Conservation (phyloP, 2,329 filamentous ascomycete species). For the Sporothrix inflata region DNA sequence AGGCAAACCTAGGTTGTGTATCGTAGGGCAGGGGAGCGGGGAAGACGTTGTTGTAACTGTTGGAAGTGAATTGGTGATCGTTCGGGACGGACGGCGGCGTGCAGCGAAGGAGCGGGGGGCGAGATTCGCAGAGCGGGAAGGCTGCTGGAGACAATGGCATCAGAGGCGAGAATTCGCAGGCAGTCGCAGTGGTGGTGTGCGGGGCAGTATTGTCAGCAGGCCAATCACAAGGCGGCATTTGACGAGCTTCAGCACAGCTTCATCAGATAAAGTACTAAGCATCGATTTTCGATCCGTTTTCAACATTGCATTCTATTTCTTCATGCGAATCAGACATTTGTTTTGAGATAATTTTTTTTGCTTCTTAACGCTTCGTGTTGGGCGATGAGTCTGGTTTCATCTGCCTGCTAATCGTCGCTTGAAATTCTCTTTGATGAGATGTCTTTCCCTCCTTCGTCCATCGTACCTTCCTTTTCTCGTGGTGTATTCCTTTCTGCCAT, state of each 20-base stretch:
- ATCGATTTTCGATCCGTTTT: neutral
- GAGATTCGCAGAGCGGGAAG: neutral
- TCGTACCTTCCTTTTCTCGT: neutral
- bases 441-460: neutral
- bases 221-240: constrained; percentile 1
- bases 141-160: neutral
- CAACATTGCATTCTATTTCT: neutral
- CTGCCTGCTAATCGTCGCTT: neutral
- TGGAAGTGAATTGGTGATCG: neutral
- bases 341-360: neutral
- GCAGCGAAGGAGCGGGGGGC: neutral
- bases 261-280: neutral
- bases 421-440: neutral
- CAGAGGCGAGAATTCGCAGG: neutral
- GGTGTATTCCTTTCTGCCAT: neutral
- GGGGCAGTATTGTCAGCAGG: neutral
- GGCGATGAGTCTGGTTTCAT: neutral
- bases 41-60: neutral
- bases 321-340: no score
- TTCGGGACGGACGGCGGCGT: neutral
- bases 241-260: neutral
- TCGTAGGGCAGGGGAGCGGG: neutral
- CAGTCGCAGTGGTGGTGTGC: constrained; percentile 4
- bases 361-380: neutral
- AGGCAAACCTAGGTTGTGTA: no score